Conservation (phyloP, 2,329 filamentous ascomycete genomes). For the Colletotrichum sp. region DNA sequence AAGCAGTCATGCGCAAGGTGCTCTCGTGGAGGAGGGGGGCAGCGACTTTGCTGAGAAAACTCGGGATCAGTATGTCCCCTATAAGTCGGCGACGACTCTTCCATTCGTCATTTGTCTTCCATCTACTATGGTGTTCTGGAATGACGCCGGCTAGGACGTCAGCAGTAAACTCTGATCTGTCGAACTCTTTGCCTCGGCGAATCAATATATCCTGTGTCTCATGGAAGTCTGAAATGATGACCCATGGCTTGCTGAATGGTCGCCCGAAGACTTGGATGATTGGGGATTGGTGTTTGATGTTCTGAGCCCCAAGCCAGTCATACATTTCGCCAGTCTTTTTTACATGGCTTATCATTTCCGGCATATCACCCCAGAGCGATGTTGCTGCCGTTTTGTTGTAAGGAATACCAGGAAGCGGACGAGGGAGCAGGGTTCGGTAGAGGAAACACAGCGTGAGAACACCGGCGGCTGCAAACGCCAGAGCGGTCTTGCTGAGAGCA, state of each 20-base stretch:
- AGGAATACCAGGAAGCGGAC: constrained; percentile 7
- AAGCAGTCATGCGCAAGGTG: constrained; percentile 31
- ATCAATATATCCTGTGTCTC: constrained; percentile 37
- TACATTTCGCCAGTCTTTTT: constrained; percentile 4
- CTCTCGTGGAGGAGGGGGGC: constrained; percentile 27
- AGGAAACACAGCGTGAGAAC: neutral
- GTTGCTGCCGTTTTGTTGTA: neutral
- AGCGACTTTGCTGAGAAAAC: constrained; percentile 31
- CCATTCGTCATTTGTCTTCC: constrained; percentile 33
- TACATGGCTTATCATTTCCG: neutral
- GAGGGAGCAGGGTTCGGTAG: neutral
- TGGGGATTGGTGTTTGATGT: constrained; percentile 27
- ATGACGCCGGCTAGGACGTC: constrained; percentile 24
- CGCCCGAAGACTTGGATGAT: constrained; percentile 39
- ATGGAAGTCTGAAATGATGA: constrained; percentile 36
- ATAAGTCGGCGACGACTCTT: constrained; percentile 36
- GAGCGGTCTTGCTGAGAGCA: neutral
- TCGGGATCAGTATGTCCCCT: constrained; percentile 38
- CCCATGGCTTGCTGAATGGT: constrained; percentile 32
- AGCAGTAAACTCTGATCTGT: constrained; percentile 27
- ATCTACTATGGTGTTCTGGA: constrained; percentile 35
- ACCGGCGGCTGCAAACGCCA: neutral
- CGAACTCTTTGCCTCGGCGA: constrained; percentile 36
- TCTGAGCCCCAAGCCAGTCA: constrained; percentile 31
- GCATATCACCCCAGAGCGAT: constrained; percentile 12